Evolutionary conservation across 768 basidiomycete genomes (phyloP).

Genomic region (Guyanaporus albipodus): DNA sequence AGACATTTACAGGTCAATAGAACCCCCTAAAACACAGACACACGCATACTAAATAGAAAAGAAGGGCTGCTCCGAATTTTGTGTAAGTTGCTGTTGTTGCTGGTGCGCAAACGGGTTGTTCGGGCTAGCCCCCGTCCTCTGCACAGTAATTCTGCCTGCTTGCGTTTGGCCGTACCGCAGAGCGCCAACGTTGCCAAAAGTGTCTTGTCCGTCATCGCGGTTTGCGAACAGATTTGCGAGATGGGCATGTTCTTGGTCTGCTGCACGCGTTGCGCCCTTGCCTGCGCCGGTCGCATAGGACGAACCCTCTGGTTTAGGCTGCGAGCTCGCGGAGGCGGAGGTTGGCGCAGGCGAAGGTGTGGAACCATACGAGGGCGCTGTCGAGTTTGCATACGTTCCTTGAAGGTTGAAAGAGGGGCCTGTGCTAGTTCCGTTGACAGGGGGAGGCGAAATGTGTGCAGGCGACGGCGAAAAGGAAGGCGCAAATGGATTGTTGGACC

Average conservation of each 20-base stretch:
- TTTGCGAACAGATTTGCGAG: constrained; percentile 84
- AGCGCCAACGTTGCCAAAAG: constrained; percentile 86
- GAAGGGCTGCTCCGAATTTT: constrained; percentile 68
- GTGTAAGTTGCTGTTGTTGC: constrained; percentile 53
- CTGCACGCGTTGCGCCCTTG: constrained; percentile 37
- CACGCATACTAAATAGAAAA: constrained; percentile 57
- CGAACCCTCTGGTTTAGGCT: constrained; percentile 36
- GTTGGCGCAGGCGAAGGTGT: constrained; percentile 42
- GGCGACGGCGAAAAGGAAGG: constrained; percentile 31
- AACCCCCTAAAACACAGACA: not conserved
- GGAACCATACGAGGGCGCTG: constrained; percentile 28
- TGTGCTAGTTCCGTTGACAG: constrained; percentile 29
- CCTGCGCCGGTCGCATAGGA: constrained; percentile 11
- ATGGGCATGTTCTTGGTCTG: constrained; percentile 68
- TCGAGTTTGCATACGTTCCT: constrained; percentile 59
- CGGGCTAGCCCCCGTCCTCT: constrained; percentile 43
- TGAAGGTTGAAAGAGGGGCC: constrained; percentile 62
- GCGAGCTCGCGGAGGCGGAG: constrained; percentile 34
- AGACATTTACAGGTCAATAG: constrained; percentile 11
- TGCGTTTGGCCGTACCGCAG: constrained; percentile 67
- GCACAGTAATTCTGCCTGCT: constrained; percentile 45
- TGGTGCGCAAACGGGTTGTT: constrained; percentile 62
- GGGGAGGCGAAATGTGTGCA: constrained; percentile 33
- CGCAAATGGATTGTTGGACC: constrained; percentile 97
- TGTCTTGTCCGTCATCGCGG: constrained; percentile 89